Percentiles rank a stretch among this genome's conserved stretches.
These are phyloP conservation scores for Oryza rufipogon DNA, from an alignment of 176 grass and related monocot species.

Conservation along the genomic window DNA sequence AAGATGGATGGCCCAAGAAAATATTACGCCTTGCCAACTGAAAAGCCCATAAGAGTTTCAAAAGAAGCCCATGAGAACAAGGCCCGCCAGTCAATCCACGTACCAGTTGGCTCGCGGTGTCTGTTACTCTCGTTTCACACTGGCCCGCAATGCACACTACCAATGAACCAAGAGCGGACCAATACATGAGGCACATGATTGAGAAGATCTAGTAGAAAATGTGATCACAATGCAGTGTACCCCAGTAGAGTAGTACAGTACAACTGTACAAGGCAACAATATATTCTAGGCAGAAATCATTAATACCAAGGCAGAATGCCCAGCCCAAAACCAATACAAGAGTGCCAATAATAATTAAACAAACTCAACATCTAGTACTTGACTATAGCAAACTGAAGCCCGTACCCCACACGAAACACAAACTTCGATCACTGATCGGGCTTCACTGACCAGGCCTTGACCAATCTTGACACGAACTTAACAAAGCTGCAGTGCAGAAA, in stretches of 20 bases:
- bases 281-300: constrained; percentile 11
- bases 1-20: neutral
- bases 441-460: constrained; percentile 42
- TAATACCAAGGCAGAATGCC: constrained; percentile 34
- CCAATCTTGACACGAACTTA: constrained; percentile 33
- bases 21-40: neutral
- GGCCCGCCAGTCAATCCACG: neutral
- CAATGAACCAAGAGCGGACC: neutral
- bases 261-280: neutral
- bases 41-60: neutral
- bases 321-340: constrained; percentile 29
- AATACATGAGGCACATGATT: neutral
- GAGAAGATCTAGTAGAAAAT: neutral
- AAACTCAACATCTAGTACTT: constrained; percentile 28
- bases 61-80: neutral
- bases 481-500: constrained; percentile 26
- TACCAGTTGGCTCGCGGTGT: neutral
- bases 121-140: neutral
- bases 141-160: neutral
- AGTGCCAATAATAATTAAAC: constrained; percentile 28
- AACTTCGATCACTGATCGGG: neutral
- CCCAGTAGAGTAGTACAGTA: neutral
- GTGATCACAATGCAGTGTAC: neutral
- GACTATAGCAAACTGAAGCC: constrained; percentile 38
- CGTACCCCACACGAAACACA: neutral